Evolutionary conservation across 176 grass and related monocot species (phyloP).

Genomic region (Musa schizocarpa): DNA sequence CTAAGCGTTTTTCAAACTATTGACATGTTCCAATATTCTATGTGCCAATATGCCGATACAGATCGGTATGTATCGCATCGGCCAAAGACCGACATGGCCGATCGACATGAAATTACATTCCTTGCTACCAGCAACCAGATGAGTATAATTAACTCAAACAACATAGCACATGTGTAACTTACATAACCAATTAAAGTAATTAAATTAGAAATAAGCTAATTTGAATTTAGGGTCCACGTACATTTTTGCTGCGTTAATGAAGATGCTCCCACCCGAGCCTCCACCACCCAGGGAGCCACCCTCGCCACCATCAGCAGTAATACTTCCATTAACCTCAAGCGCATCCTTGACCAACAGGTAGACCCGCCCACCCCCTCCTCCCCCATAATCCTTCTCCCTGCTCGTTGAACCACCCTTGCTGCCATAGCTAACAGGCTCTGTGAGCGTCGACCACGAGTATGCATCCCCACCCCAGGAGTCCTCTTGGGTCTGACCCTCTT

Average conservation of each 20-base stretch:
- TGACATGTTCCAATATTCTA: no score
- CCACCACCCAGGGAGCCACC: slow-evolving; percentile 68
- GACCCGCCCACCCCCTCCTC: slow-evolving; percentile 64
- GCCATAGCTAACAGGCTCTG: slow-evolving; percentile 61
- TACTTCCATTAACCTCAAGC: slow-evolving; percentile 58
- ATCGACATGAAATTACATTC: no score
- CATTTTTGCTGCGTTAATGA: slow-evolving; percentile 28
- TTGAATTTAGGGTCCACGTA: neutral
- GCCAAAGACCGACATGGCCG: no score
- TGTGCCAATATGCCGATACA: no score
- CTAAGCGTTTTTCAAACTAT: no score
- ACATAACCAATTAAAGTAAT: neutral
- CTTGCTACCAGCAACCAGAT: no score
- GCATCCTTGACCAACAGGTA: slow-evolving; percentile 60
- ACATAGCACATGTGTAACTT: no score
- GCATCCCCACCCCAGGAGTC: slow-evolving; percentile 97
- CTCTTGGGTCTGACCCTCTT: slow-evolving; percentile 80
- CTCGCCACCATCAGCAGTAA: slow-evolving; percentile 66
- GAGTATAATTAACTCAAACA: no score
- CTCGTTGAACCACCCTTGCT: slow-evolving; percentile 91
- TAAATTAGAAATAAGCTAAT: neutral
- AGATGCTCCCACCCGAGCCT: slow-evolving; percentile 86
- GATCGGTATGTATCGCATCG: no score
- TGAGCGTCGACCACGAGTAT: slow-evolving; percentile 65
- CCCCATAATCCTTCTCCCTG: slow-evolving; percentile 70